Evolutionary conservation across 2,329 filamentous ascomycete genomes (phyloP), one percentile per base, ranked within the genome.

Genomic region (Chaetomium globosum): DNA sequence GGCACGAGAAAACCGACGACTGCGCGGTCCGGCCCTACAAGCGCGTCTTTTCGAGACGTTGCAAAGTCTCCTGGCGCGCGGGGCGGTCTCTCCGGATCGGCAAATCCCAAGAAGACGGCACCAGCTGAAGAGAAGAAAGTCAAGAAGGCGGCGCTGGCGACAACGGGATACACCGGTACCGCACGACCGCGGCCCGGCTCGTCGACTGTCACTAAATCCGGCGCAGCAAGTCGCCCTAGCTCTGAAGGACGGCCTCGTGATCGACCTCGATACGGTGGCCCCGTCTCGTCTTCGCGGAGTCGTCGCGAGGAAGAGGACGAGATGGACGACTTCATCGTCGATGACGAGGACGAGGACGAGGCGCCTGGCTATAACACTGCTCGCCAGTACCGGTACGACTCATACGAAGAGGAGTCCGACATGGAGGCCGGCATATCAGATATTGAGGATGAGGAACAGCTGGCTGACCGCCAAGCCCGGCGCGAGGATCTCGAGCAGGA

Each of bases 371-470:
- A 72, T 51, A 70, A 71, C 28, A 64, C 72, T 36, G 71, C 69
- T 4, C 75, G 69, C 13, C 76, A 78, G 8, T 79, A 76, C 36
- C 77, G 78, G 6, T 82, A 84, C 67, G 81, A 80, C 56, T 89
- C 90, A 2, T 88, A 86, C 0, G 89, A 75, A 4, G 90, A 75
- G 6, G 90, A 88, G 5, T 91, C 89, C 6, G 90, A 92, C 71
- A 93, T 93, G 89, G 90, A 93, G 75, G 91, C 89, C 2, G 89
- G 89, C 39, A 75, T 89, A 46, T 88, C 88, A 66, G 90, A 93
- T 70, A 85, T 93, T 60, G 89, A 92, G 67, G 79, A 83, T 43
- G 91, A 94, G 75, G 91, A 94, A 74, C 79, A 81, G 55, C 74
- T 79, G 58, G 89, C 90, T 2, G 83, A 88, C 66, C 77, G 79